Conservation (phyloP, 306 rosid species). For the Trichosanthes truncata region DNA sequence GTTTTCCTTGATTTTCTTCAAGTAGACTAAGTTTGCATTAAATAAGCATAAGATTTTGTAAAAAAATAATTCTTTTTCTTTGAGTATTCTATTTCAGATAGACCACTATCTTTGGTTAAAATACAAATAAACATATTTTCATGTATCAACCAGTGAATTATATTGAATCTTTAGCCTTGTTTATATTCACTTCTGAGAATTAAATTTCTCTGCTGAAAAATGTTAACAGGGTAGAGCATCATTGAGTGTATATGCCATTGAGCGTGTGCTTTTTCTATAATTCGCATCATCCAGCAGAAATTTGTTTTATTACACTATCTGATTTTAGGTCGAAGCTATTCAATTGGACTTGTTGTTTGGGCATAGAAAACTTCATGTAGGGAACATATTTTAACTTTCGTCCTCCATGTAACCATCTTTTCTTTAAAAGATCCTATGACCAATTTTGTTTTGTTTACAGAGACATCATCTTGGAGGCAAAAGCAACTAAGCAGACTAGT, state of each 20-base stretch:
- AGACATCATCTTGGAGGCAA: slow-evolving; percentile 65
- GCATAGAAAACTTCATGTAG: not conserved
- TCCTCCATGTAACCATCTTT: slow-evolving; percentile 7
- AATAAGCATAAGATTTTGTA: not conserved
- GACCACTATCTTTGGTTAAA: not conserved
- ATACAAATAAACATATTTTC: not conserved
- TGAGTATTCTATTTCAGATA: not conserved
- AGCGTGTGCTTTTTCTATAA: not conserved
- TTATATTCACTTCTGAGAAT: not conserved
- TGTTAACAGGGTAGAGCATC: not conserved
- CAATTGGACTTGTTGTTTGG: not conserved
- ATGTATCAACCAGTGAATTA: not conserved
- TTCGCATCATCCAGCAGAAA: not conserved
- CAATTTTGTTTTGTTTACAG: slow-evolving; percentile 35
- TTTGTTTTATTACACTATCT: not conserved
- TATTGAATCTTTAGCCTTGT: not conserved
- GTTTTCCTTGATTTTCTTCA: slow-evolving; percentile 13
- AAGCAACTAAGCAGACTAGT: slow-evolving; percentile 26
- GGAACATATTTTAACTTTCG: slow-evolving; percentile 9
- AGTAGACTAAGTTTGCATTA: not conserved
- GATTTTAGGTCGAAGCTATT: not conserved
- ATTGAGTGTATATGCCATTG: not conserved
- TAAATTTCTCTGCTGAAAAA: not conserved
- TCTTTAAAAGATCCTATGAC: slow-evolving; percentile 17
- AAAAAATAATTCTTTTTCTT: not conserved